A percentile compares a stretch with the other conserved stretches of the same genome.
These are phyloP conservation scores for Alternaria arbusti DNA, from an alignment of 2,329 filamentous ascomycete genomes.

Conservation along the genomic window DNA sequence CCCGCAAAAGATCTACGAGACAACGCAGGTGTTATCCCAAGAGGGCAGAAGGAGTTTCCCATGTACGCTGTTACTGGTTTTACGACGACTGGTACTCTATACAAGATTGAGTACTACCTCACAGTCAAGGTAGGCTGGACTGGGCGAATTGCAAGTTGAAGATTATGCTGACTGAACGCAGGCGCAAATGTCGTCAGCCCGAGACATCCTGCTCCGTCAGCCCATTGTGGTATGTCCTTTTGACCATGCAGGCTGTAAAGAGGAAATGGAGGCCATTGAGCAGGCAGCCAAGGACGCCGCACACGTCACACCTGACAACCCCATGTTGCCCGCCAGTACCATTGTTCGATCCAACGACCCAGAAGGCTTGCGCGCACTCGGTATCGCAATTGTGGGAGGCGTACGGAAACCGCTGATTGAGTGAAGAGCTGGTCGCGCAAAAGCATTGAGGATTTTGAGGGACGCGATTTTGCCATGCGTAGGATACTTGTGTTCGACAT, in stretches of 20 bases:
- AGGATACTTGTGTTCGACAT: not conserved
- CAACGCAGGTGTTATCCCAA: constrained; percentile 82
- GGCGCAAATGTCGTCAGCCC: constrained; percentile 86
- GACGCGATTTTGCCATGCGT: not conserved
- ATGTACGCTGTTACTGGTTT: constrained; percentile 89
- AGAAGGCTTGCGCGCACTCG: constrained; percentile 64
- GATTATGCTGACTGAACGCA: constrained; percentile 48
- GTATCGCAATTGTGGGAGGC: constrained; percentile 68
- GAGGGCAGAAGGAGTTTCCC: constrained; percentile 86
- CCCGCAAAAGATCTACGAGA: constrained; percentile 89
- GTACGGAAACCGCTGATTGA: constrained; percentile 70
- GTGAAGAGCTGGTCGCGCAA: constrained; percentile 49
- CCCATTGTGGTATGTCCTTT: constrained; percentile 95
- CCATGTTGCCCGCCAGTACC: constrained; percentile 84
- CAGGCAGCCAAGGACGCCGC: constrained; percentile 93
- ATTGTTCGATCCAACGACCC: constrained; percentile 82
- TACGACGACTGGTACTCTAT: constrained; percentile 89
- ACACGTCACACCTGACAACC: constrained; percentile 85
- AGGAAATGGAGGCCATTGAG: constrained; percentile 98
- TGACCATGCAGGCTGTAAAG: constrained; percentile 93
- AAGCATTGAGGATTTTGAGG: not conserved
- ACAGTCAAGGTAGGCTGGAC: constrained; percentile 78
- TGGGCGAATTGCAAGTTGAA: not conserved
- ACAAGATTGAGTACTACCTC: constrained; percentile 98
- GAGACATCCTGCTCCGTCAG: constrained; percentile 87